Conservation (phyloP, 164 flowering plant genomes). For the Chimonanthus salicifolius region DNA sequence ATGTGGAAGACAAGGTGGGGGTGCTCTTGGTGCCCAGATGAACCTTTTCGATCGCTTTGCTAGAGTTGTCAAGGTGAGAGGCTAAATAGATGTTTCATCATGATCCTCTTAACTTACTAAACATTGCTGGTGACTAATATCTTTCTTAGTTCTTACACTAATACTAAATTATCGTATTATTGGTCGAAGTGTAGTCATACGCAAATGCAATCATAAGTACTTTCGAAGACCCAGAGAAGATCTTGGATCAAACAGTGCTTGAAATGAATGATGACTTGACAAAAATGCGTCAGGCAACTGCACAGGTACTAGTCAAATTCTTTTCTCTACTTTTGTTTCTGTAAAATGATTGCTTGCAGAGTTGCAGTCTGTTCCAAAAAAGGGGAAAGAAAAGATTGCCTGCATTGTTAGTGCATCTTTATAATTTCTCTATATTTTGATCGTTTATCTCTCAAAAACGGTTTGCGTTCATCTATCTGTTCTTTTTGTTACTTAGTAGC, state of each 20-base stretch:
- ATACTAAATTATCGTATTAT: slow-evolving; percentile 2
- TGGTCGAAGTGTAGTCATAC: slow-evolving; percentile 63
- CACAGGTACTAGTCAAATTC: slow-evolving; percentile 50
- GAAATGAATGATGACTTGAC: slow-evolving; percentile 97
- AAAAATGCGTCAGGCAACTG: slow-evolving; percentile 98
- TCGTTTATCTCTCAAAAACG: background rate
- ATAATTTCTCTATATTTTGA: background rate
- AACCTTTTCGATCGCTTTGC: slow-evolving; percentile 92
- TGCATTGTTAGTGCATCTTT: background rate
- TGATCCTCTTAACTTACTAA: background rate
- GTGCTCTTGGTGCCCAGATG: slow-evolving; percentile 58
- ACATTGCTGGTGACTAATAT: background rate
- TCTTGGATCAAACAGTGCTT: slow-evolving; percentile 81
- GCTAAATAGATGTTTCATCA: background rate
- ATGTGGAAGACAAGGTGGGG: slow-evolving; percentile 40
- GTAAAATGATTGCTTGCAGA: background rate
- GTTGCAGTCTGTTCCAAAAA: background rate
- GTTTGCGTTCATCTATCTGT: background rate
- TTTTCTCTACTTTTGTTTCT: background rate
- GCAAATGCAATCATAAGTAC: slow-evolving; percentile 81
- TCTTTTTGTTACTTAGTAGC: background rate
- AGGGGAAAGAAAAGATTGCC: background rate
- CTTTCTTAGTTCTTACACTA: background rate
- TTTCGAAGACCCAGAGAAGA: slow-evolving; percentile 96
- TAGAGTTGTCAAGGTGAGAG: slow-evolving; percentile 74